Base-by-base conservation (phyloP, 805 yeast genomes). In the Cephaloascus albidus region DNA sequence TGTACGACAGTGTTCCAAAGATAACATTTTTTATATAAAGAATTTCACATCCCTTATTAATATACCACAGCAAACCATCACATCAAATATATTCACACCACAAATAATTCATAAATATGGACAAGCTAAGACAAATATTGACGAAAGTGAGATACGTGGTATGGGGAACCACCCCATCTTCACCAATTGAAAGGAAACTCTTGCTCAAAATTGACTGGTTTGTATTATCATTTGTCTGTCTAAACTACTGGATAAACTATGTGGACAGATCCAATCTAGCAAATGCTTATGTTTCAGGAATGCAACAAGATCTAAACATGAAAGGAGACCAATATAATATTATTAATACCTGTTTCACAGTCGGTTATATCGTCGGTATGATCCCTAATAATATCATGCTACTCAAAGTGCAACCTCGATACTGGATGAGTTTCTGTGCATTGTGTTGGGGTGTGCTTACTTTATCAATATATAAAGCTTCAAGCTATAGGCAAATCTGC, bases 281-380 rank as follows among this genome's bases (percentile, higher is more conserved):
- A 26, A 70, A 74, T 48, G 84, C 85, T 2, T 79, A 78, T 50
- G 80, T 78, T n/a, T 67, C 77, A 10, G 85, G 85, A 8, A 74
- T 80, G 83, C 68, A 74, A 46, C 76, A 75, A 41, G 83, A 72
- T 39, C 47, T 75, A 40, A 46, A 57, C 3, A 60, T 76, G 63
- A 43, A 50, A 33, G 77, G 78, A 10, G 55, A 71, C 42, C 68
- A 76, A 40, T 68, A 65, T 44, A 76, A 76, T 49, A 43, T 71
- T 33, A 61, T 76, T 38, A 73, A 71, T 43, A 75, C 82, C 0
- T 67, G 73, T 38, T 78, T 76, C 54, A 75, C 72, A 18, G 67
- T 75, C 6, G 88, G 87, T 3, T 76, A 77, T 51, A 70, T 74
- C 23, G 61, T 80, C 16, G 78, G 78, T 6, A 72, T 77, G 66